Base-by-base conservation (phyloP, 139 green algal species). In the Bryopsis sp. region DNA sequence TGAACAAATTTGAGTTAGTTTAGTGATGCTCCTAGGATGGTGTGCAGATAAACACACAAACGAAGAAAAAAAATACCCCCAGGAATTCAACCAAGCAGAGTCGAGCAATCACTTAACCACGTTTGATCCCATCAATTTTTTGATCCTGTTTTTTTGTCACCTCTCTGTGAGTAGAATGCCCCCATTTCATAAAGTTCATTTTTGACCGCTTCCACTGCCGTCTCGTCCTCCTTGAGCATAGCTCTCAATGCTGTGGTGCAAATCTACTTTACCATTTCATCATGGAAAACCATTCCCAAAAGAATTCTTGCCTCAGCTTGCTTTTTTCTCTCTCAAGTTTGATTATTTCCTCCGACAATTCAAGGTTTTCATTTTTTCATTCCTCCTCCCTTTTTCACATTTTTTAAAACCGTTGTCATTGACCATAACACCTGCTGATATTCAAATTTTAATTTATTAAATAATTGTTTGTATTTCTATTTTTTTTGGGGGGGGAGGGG, bases 151-250 rank as follows among this genome's bases (percentile, higher is more conserved):
- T 37, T 39, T 15, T 11, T 29, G 24, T 60, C 5, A 60, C 38
- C 39, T 68, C 32, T 22, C 11, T 54, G 28, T 28, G 39, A 48
- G 39, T 33, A 68, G 60, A 54, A 48, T 29, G 8, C 38, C 6
- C 39, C 60, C 5, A 54, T 60, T 26, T 6, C 8, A 28, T 48
- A 68, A 8, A 54, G 19, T 26, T 68, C 60, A 60, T 60, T 61
- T 28, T 68, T 22, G 29, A 68, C 19, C 22, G 60, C 15, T 5
- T 33, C 5, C 24, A 68, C 47, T 28, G 28, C 60, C 15, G 6
- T 61, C 29, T 60, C 60, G 19, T 60, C 39, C 32, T 60, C 38
- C 22, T 32, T 28, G 6, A 61, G 19, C 50, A 61, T 33, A 35
- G 50, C 50, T 32, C 24, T 8, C 15, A 61, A 32, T 32, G 50